Percentiles rank a stretch among this genome's conserved stretches.
Conservation (phyloP, 805 yeast genomes). For the Ogataea siamensis region DNA sequence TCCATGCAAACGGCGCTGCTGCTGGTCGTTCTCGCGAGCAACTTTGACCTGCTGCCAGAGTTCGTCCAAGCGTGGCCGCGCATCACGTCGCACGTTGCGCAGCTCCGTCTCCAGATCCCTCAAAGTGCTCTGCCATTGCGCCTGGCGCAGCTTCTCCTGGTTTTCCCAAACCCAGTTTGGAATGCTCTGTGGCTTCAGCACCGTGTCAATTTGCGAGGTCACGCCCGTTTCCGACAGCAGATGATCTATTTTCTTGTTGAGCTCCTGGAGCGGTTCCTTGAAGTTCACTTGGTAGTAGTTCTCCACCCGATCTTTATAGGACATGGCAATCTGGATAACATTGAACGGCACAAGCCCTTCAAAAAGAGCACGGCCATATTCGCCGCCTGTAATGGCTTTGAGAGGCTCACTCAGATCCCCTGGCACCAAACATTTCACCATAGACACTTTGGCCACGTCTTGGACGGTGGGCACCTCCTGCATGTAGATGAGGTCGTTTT, state of each 20-base stretch:
- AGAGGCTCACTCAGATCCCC: constrained; percentile 38
- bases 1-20: constrained; percentile 52
- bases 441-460: constrained; percentile 45
- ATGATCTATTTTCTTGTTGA: constrained; percentile 44
- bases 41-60: constrained; percentile 44
- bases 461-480: constrained; percentile 54
- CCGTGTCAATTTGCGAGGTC: constrained; percentile 61
- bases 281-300: constrained; percentile 45
- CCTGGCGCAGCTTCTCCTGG: constrained; percentile 48
- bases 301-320: constrained; percentile 65
- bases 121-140: constrained; percentile 51
- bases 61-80: constrained; percentile 42
- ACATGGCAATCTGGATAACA: constrained; percentile 62
- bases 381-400: constrained; percentile 26
- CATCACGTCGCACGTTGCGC: constrained; percentile 39
- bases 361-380: constrained; percentile 42
- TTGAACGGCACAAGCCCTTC: constrained; percentile 62
- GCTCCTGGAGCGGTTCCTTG: constrained; percentile 45
- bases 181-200: constrained; percentile 53
- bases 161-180: constrained; percentile 59
- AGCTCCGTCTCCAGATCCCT: constrained; percentile 45
- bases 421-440: constrained; percentile 47
- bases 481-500: constrained; percentile 77
- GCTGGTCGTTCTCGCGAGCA: constrained; percentile 56
- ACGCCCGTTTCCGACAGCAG: constrained; percentile 49